phyloP scores from a whole-genome alignment of 2,329 filamentous ascomycete species.

The Clarireedia hainanense region DNA sequence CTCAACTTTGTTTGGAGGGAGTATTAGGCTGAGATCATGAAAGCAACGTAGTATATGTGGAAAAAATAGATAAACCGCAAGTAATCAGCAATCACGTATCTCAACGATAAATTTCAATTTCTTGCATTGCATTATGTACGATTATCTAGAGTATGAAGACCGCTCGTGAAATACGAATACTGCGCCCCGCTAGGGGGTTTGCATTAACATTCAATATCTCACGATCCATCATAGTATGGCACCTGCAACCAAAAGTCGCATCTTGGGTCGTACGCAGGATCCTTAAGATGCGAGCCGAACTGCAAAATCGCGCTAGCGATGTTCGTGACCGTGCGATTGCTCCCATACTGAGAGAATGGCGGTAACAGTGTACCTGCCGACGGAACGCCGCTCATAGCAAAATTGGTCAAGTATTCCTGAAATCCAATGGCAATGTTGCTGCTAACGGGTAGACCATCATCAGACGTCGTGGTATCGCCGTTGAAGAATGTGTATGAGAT shows the following conservation, averaged over 20 bases:
- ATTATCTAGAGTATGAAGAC: no score
- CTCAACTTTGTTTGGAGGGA: no score
- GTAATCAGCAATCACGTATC: no score
- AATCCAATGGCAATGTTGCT: slow-evolving; percentile 26
- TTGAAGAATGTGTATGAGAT: slow-evolving; percentile 44
- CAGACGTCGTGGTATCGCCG: slow-evolving; percentile 20
- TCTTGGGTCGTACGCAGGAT: slow-evolving; percentile 23
- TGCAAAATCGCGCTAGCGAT: slow-evolving; percentile 9
- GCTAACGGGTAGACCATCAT: slow-evolving; percentile 14
- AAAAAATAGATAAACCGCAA: no score
- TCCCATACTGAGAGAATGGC: slow-evolving; percentile 17
- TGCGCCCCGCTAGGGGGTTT: background rate
- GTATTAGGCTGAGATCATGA: no score
- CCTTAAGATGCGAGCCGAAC: slow-evolving; percentile 2
- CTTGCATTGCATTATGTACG: no score
- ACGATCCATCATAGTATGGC: background rate
- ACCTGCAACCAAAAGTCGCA: slow-evolving; percentile 28
- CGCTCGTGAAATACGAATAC: background rate
- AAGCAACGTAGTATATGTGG: no score
- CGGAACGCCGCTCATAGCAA: slow-evolving; percentile 28
- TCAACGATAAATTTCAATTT: no score
- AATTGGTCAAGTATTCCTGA: slow-evolving; percentile 31
- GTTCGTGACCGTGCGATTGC: slow-evolving; percentile 8
- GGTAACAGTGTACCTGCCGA: slow-evolving; percentile 15
- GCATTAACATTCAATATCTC: background rate